Evolutionary conservation across 352 stramenopile genomes (phyloP).

Genomic region (Phytopythium kandeliae): DNA sequence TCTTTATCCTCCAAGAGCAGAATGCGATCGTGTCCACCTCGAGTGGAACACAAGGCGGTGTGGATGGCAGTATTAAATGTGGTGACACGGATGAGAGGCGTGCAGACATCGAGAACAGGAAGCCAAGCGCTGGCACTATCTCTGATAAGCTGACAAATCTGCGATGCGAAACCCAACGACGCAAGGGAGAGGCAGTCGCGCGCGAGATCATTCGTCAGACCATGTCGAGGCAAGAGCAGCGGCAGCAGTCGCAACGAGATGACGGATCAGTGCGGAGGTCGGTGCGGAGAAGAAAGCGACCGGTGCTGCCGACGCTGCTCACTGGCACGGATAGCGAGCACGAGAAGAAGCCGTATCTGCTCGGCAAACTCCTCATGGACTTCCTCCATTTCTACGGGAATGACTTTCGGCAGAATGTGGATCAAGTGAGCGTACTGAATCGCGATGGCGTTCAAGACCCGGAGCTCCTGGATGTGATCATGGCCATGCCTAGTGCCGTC

Average conservation of each 20-base stretch:
- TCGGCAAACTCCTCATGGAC: slow-evolving; percentile 81
- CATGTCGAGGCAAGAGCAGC: slow-evolving; percentile 25
- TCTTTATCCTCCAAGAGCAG: slow-evolving; percentile 63
- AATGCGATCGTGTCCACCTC: slow-evolving; percentile 27
- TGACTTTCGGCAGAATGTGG: slow-evolving; percentile 70
- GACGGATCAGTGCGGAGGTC: slow-evolving; percentile 7
- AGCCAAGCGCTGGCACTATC: neutral
- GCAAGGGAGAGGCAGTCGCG: slow-evolving; percentile 40
- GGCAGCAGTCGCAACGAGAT: slow-evolving; percentile 5
- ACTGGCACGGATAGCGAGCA: slow-evolving; percentile 20
- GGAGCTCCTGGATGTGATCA: slow-evolving; percentile 5
- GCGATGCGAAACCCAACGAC: slow-evolving; percentile 15
- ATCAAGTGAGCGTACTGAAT: slow-evolving; percentile 47
- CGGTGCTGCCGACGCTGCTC: slow-evolving; percentile 32
- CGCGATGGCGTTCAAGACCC: slow-evolving; percentile 12
- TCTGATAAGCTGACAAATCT: neutral
- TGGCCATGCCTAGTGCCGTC: slow-evolving; percentile 1
- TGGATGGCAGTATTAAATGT: neutral
- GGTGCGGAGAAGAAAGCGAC: slow-evolving; percentile 9
- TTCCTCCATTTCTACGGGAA: slow-evolving; percentile 84
- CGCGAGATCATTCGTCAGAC: slow-evolving; percentile 53
- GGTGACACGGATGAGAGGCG: neutral
- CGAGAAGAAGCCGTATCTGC: slow-evolving; percentile 40
- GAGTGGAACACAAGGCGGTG: slow-evolving; percentile 2
- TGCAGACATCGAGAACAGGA: neutral